A percentile compares a stretch with the other conserved stretches of the same genome.
phyloP scores from a whole-genome alignment of 192 early-diverging fungal species.

The Haplosporangium gracile region DNA sequence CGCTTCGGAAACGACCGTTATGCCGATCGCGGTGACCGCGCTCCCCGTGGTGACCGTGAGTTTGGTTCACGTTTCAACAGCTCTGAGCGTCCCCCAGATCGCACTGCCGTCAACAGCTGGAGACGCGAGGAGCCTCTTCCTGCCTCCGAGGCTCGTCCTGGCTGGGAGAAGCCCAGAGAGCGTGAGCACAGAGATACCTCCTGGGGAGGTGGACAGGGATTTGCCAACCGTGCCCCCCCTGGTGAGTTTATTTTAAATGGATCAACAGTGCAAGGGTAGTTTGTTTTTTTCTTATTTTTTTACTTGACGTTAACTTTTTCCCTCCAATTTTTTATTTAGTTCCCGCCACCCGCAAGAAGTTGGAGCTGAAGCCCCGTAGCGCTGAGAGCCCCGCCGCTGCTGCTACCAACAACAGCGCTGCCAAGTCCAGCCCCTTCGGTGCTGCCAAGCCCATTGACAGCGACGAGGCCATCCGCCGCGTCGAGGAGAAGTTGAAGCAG shows the following conservation, averaged over 20 bases:
- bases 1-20: constrained; percentile 60
- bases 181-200: constrained; percentile 56
- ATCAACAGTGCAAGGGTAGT: neutral
- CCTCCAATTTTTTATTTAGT: neutral
- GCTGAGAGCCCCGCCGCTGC: constrained; percentile 33
- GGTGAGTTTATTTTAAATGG: constrained; percentile 13
- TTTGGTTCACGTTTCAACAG: constrained; percentile 50
- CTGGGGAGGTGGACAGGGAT: constrained; percentile 58
- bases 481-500: constrained; percentile 69
- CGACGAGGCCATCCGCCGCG: constrained; percentile 61
- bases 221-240: constrained; percentile 32
- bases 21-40: constrained; percentile 54
- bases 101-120: constrained; percentile 51
- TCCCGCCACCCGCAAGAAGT: constrained; percentile 61
- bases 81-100: constrained; percentile 54
- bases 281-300: neutral
- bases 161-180: constrained; percentile 59
- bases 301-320: neutral
- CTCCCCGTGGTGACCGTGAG: constrained; percentile 51
- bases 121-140: constrained; percentile 54
- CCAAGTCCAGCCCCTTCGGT: constrained; percentile 74
- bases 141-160: constrained; percentile 37
- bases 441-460: constrained; percentile 74
- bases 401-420: constrained; percentile 26
- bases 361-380: constrained; percentile 68